A percentile compares a stretch with the other conserved stretches of the same genome.
Conservation (phyloP, 352 stramenopile species). For the Peronospora belbahrii region DNA sequence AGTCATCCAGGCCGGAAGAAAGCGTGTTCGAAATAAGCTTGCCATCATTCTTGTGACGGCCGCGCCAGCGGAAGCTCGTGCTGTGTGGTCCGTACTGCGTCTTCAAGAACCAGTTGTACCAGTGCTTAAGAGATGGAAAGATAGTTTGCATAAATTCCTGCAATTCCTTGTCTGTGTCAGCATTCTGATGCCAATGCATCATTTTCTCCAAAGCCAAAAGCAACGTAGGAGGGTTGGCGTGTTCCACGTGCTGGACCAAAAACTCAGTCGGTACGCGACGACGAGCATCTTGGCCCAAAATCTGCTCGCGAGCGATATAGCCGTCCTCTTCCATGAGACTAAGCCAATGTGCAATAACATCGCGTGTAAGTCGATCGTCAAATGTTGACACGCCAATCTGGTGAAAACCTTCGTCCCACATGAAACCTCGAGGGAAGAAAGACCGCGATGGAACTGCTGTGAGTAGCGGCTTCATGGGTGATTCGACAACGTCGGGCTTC, state of each 20-base stretch:
- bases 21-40: slow-evolving; percentile 89
- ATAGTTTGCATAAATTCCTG: slow-evolving; percentile 36
- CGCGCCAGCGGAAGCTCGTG: slow-evolving; percentile 75
- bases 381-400: slow-evolving; percentile 80
- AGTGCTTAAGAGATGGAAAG: slow-evolving; percentile 67
- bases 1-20: slow-evolving; percentile 90
- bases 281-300: slow-evolving; percentile 60
- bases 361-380: slow-evolving; percentile 56
- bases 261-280: slow-evolving; percentile 85
- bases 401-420: slow-evolving; percentile 95
- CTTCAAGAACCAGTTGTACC: slow-evolving; percentile 70
- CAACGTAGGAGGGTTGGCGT: slow-evolving; percentile 90
- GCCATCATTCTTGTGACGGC: slow-evolving; percentile 49
- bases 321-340: slow-evolving; percentile 77
- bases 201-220: slow-evolving; percentile 83
- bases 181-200: slow-evolving; percentile 26
- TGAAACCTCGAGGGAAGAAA: slow-evolving; percentile 91
- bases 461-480: slow-evolving; percentile 54
- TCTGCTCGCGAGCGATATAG: slow-evolving; percentile 91
- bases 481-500: slow-evolving; percentile 32
- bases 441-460: slow-evolving; percentile 88
- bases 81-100: slow-evolving; percentile 46
- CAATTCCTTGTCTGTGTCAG: slow-evolving; percentile 16
- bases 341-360: slow-evolving; percentile 88
- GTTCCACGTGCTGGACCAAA: slow-evolving; percentile 82